Evolutionary conservation across 257 asterid species (phyloP), one percentile per base, ranked within the genome.

Genomic region (Lantana camara): DNA sequence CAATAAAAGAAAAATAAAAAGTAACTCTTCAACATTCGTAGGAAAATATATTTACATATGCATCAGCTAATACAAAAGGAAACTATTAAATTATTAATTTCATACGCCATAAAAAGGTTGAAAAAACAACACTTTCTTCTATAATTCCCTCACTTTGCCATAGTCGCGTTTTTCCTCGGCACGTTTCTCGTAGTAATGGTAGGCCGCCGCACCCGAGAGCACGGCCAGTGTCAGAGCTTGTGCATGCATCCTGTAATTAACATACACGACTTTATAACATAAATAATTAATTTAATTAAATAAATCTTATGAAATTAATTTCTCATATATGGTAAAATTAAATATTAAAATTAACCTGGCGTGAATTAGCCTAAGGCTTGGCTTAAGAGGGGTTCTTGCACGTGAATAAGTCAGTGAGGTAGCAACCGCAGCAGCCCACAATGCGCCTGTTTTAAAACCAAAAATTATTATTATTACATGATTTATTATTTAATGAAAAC

Each of bases 371-470:
- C 87, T 73, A 16, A 89, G 80, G 75, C 96, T 89, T 27, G 95
- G 89, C 74, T 79, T 86, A 3, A 85, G 63, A 37, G 88, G 73
- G 11, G 84, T 77, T 82, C 44, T 71, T 7, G 83, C 71, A 15
- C 74, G 69, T 14, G 90, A 83, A 34, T 80, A 72, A 67, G 81
- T 76, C 20, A 89, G 57, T 16, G 96, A 89, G 52, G 85, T 81
- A 40, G 87, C 95, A 55, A 89, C 66, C 32, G 88, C 84, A 3
- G 92, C 70, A n/a, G 87, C 95, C 96, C 96, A 89, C 4, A 89
- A 34, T 20, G 84, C 57, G 22, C 95, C 93, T 88, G 71, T 53
- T 17, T 35, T 35, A 35, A 35, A 5, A 35, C 40, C 40, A 35
- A 7, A 19, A 55, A n/a, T 7, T 3, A 14, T 3, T 8, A 1